Conservation (phyloP, 176 grass and related monocot genomes). For the Musa schizocarpa region DNA sequence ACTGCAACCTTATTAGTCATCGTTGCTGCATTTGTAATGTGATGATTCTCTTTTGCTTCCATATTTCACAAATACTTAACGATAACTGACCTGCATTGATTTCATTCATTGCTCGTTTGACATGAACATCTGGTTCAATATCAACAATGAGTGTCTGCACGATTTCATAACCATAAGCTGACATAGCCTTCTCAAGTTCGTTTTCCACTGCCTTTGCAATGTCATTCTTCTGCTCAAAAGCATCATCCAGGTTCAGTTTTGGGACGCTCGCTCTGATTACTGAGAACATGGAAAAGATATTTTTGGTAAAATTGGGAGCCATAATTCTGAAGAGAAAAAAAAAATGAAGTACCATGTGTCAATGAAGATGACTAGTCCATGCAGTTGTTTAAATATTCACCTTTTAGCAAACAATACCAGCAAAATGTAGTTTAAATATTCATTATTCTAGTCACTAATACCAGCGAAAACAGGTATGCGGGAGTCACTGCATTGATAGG, state of each 20-base stretch:
- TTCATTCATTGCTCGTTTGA: slow-evolving; percentile 76
- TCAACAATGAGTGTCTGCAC: slow-evolving; percentile 56
- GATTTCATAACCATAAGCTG: slow-evolving; percentile 46
- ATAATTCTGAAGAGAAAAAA: not conserved
- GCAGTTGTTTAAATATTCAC: not conserved
- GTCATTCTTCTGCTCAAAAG: slow-evolving; percentile 77
- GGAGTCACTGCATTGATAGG: not conserved
- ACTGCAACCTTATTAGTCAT: not conserved
- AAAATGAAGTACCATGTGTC: not conserved
- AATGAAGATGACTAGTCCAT: too few relatives aligned
- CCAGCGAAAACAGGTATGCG: not conserved
- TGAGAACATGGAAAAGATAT: slow-evolving; percentile 1
- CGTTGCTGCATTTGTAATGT: not conserved
- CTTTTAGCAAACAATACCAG: not conserved
- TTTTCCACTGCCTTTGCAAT: slow-evolving; percentile 76
- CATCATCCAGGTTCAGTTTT: slow-evolving; percentile 55
- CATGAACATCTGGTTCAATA: slow-evolving; percentile 79
- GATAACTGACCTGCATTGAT: slow-evolving; percentile 55
- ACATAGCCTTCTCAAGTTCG: slow-evolving; percentile 79
- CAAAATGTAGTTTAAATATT: not conserved
- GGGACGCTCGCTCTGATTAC: slow-evolving; percentile 81
- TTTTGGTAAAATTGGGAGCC: not conserved
- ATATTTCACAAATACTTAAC: not conserved
- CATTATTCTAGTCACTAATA: not conserved
- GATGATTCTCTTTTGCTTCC: not conserved